Evolutionary conservation across 306 rosid species (phyloP).

Genomic region (Cicer pinnatifidum): DNA sequence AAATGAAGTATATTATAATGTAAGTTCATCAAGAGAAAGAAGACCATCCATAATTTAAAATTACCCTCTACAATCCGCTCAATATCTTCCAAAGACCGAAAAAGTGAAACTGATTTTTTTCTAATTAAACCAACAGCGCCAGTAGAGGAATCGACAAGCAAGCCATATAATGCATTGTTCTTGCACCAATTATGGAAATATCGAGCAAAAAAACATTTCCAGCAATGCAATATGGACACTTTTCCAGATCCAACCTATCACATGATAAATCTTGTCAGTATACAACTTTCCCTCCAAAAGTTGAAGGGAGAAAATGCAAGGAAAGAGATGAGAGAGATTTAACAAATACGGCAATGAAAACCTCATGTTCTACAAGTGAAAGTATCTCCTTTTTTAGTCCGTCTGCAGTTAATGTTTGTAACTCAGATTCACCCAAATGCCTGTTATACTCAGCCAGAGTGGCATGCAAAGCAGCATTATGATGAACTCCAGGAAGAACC

Average conservation of each 20-base stretch:
- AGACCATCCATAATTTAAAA: constrained; percentile 43
- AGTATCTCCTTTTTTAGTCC: constrained; percentile 87
- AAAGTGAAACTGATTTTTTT: constrained; percentile 73
- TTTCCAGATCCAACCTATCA: constrained; percentile 69
- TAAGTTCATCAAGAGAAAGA: constrained; percentile 2
- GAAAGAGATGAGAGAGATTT: constrained; percentile 33
- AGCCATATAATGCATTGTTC: constrained; percentile 71
- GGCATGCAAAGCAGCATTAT: constrained; percentile 70
- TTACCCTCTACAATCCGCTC: constrained; percentile 82
- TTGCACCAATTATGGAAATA: constrained; percentile 89
- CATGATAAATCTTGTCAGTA: constrained; percentile 44
- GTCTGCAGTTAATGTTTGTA: constrained; percentile 74
- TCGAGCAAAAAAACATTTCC: constrained; percentile 72
- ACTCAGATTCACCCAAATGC: constrained; percentile 81
- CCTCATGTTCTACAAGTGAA: constrained; percentile 89
- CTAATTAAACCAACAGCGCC: constrained; percentile 77
- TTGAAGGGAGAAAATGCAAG: constrained; percentile 11
- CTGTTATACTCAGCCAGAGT: constrained; percentile 78
- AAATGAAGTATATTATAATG: constrained; percentile 9
- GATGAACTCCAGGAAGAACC: constrained; percentile 87
- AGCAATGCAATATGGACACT: constrained; percentile 67
- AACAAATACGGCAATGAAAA: constrained; percentile 43
- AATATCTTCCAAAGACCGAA: constrained; percentile 80
- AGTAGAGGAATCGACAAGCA: constrained; percentile 66
- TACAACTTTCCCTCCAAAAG: constrained; percentile 13